A percentile compares a stretch with the other conserved stretches of the same genome.
These are phyloP conservation scores for Chlamydomonas asymmetrica DNA, from an alignment of 139 green algal species.

Conservation along the genomic window DNA sequence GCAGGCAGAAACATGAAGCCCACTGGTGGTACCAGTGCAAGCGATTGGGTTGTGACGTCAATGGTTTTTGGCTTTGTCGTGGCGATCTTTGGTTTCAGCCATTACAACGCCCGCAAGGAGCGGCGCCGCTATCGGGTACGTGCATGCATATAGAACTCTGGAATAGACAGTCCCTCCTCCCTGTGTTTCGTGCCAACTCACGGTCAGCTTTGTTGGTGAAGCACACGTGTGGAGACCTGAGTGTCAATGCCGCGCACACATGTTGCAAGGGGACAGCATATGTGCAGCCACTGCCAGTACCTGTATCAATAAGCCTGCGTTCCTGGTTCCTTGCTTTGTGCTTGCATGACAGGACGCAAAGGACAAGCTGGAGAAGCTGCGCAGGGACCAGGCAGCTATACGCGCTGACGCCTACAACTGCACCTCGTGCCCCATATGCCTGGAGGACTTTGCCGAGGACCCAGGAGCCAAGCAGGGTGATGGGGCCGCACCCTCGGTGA, in stretches of 20 bases:
- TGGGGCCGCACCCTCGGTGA: too few species aligned
- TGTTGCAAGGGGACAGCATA: too few species aligned
- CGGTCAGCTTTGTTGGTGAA: too few species aligned
- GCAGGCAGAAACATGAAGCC: conserved; percentile 20
- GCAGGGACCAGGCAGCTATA: conserved; percentile 39
- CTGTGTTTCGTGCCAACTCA: too few species aligned
- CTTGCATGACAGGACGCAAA: conserved; percentile 35
- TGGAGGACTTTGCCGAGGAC: conserved; percentile 43
- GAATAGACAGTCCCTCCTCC: too few species aligned
- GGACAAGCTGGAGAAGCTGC: conserved; percentile 40
- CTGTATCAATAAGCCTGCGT: too few species aligned
- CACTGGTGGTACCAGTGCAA: not conserved
- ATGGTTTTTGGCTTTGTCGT: conserved; percentile 4
- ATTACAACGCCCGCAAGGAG: not conserved
- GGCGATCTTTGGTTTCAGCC: not conserved
- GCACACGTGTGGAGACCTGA: too few species aligned
- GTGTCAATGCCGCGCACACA: too few species aligned
- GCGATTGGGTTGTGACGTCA: not conserved
- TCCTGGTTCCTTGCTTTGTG: too few species aligned
- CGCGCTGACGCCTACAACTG: conserved; percentile 25
- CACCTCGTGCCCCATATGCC: conserved; percentile 55
- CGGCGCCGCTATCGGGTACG: conserved; percentile 20
- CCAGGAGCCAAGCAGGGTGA: too few species aligned
- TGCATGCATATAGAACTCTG: too few species aligned
- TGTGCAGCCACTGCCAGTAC: too few species aligned